Evolutionary conservation across 192 early-diverging fungal species (phyloP), one percentile per base, ranked within the genome.

Genomic region (Dispira parvispora): DNA sequence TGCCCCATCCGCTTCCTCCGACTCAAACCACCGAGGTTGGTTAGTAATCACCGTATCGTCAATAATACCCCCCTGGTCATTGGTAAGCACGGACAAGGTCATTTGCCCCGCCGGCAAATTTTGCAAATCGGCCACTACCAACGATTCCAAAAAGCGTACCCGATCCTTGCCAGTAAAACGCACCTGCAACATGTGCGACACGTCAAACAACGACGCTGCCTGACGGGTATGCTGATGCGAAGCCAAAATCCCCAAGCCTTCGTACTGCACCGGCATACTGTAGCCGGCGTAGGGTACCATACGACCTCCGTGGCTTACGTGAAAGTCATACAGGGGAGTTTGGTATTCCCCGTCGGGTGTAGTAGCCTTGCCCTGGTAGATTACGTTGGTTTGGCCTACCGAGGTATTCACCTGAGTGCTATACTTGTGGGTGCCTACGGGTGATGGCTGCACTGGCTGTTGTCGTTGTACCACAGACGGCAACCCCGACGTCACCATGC

Each of bases 251-350:
- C 94, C 92, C 70, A 86, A 78, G 67, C 80, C 78, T 28, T 78
- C 65, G 71, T 96, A 98, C 67, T 88, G 84, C 62, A 98, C 85
- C 43, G 96, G 96, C 96, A 98, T 98, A 62, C 79, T 79, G 85
- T 89, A 96, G 8, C 94, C 96, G 64, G 96, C 96, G 76, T 96
- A 98, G 43, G 90, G 88, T 16, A 94, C 94, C 86, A 98, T 96
- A 79, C 91, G 95, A 46, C 88, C 96, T 26, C 91, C 91, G 64
- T 94, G 78, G 68, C 79, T 67, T 45, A 91, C 81, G 78, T 98
- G 96, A 64, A 93, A 92, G 68, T 95, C 89, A 70, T 93, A 85
- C 2, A 98, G 80, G 4, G 89, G 79, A 9, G 92, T 97, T 63
- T 82, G 53, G n/a, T 55, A 38, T 38, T 38, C 3, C 1, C 32